Evolutionary conservation across 169 alveolate genomes (phyloP), one percentile per base, ranked within the genome.

Genomic region (Hepatocystis sp.): DNA sequence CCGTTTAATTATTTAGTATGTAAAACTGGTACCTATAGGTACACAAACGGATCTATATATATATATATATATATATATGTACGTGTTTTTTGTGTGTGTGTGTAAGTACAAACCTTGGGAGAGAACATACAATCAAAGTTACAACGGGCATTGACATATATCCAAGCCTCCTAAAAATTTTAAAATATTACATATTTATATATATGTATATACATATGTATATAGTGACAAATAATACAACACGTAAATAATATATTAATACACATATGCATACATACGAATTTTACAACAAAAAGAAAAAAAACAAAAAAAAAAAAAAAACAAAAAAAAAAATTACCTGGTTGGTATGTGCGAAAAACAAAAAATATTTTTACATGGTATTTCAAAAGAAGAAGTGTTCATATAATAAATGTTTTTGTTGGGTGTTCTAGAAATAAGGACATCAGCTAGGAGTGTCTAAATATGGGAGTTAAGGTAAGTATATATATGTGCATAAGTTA

Each of bases 71-170:
- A 55, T 55, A 27, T 7, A 30, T n/a, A 1, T 23, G 42, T 21
- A 15, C 19, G 11, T 40, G 7, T 61, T 17, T 40, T 36, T 19
- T 36, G 0, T 10, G 13, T 19, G 25, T 56, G 40, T 42, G 4
- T 32, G 19, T 28, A 71, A 44, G 61, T 15, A 81, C 47, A 15
- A 55, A 84, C 58, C 91, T 84, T 13, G 95, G 95, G n/a, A 92
- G 65, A 39, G 86, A 86, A 66, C 94, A 92, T 13, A 92, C 86
- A 28, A 92, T 84, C 36, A 92, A 67, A 1, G 94, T 86, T 27
- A 92, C 91, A 4, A 92, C 86, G 7, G 95, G 94, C 67, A 92
- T 67, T 21, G 95, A 76, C 91, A 91, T 91, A 68, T 89, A 91
- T 5, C 95, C 95, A 55, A 91, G 61, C 42, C 95, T 42, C 60